Evolutionary conservation across 2,329 filamentous ascomycete genomes (phyloP).

Genomic region (Curvularia eragrostidis): DNA sequence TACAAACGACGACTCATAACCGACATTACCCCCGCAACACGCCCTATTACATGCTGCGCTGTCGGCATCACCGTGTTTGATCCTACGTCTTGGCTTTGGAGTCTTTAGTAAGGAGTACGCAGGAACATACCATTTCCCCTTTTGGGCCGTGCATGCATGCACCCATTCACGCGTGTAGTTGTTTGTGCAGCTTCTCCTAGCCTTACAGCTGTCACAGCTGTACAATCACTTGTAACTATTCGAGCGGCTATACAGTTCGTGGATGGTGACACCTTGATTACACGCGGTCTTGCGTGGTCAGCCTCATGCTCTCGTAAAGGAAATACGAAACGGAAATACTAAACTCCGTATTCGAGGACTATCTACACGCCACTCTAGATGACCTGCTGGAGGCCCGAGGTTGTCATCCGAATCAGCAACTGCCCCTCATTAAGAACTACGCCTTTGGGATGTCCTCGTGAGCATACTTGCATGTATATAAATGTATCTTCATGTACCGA

Average conservation of each 20-base stretch:
- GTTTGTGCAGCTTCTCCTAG: neutral
- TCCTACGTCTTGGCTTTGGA: neutral
- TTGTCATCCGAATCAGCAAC: neutral
- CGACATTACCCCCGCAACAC: neutral
- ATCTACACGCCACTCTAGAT: neutral
- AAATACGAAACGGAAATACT: neutral
- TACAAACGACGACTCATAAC: neutral
- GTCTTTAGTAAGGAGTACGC: neutral
- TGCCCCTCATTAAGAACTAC: neutral
- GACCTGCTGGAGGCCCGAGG: neutral
- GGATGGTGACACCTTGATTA: neutral
- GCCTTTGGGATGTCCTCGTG: neutral
- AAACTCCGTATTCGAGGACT: neutral
- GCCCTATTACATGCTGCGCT: neutral
- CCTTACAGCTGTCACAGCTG: neutral
- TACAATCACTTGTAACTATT: neutral
- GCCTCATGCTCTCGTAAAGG: neutral
- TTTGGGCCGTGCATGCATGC: conserved; percentile 3
- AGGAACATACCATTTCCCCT: conserved; percentile 6
- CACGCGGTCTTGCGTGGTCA: neutral
- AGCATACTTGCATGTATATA: neutral
- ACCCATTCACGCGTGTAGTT: neutral
- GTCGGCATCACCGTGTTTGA: too few species aligned
- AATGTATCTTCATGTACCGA: neutral
- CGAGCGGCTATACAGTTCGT: neutral